Evolutionary conservation across 352 stramenopile genomes (phyloP).

Genomic region (Stephanocyclus meneghinianus): DNA sequence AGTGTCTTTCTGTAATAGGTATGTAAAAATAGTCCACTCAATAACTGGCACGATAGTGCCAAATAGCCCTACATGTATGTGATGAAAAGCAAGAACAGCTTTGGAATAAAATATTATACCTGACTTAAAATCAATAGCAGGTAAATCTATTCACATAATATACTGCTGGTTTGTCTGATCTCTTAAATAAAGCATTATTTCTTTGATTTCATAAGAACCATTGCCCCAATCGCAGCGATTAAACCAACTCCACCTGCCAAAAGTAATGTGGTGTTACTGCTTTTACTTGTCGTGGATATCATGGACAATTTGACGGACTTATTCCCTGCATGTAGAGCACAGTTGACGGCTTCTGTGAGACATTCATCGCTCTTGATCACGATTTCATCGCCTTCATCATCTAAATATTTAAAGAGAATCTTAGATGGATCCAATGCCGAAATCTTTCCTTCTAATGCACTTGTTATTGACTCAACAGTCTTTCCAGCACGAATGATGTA

Average conservation of each 20-base stretch:
- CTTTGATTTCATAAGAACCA: constrained; percentile 47
- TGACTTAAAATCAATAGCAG: no score
- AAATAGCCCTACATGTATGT: no score
- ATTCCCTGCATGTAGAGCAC: constrained; percentile 54
- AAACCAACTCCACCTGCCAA: constrained; percentile 41
- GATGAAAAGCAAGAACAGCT: no score
- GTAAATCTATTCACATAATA: background rate
- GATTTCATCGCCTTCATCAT: constrained; percentile 82
- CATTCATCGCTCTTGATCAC: constrained; percentile 78
- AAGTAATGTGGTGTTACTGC: constrained; percentile 39
- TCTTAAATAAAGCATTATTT: constrained; percentile 27
- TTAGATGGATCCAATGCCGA: constrained; percentile 33
- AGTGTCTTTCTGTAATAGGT: no score
- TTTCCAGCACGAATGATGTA: constrained; percentile 69
- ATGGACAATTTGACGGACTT: constrained; percentile 73
- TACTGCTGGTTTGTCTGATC: background rate
- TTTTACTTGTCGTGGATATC: constrained; percentile 25
- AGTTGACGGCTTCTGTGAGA: constrained; percentile 69
- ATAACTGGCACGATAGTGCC: no score
- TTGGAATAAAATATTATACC: no score
- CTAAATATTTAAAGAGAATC: constrained; percentile 77
- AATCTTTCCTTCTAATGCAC: constrained; percentile 66
- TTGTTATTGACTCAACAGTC: constrained; percentile 57
- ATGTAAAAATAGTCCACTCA: no score
- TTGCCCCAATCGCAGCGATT: constrained; percentile 27